Percentiles rank a stretch among this genome's conserved stretches.
These are phyloP conservation scores for Flaveria floridana DNA, from an alignment of 140 eudicot genomes.

Conservation along the genomic window DNA sequence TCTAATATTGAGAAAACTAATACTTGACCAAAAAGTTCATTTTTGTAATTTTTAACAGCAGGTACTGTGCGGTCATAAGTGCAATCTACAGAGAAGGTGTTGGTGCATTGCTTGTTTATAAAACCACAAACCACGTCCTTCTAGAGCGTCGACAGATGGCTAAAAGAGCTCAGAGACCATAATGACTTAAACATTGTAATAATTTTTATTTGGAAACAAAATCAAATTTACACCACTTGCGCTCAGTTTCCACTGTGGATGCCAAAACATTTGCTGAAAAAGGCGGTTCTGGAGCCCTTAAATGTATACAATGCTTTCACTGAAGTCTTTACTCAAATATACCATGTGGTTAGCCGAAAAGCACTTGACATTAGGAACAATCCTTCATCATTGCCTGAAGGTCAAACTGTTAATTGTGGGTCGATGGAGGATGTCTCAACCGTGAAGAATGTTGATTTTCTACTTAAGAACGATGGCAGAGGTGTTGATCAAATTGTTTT, in stretches of 20 bases:
- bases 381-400: constrained; percentile 45
- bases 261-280: constrained; percentile 55
- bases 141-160: constrained; percentile 55
- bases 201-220: constrained; percentile 64
- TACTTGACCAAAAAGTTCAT: not conserved
- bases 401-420: constrained; percentile 48
- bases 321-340: not conserved
- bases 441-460: constrained; percentile 47
- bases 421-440: constrained; percentile 58
- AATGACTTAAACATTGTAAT: constrained; percentile 51
- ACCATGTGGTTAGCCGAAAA: not conserved
- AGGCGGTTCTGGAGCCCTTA: constrained; percentile 57
- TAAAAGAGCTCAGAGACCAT: constrained; percentile 40
- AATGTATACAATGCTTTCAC: constrained; percentile 58
- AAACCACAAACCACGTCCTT: constrained; percentile 47
- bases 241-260: constrained; percentile 64
- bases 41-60: constrained; percentile 18
- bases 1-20: not conserved
- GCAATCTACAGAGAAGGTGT: too few species aligned
- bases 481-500: not conserved
- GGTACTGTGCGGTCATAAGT: constrained; percentile 23
- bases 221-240: constrained; percentile 49
- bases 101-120: too few species aligned
- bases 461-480: constrained; percentile 18
- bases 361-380: constrained; percentile 43